Evolutionary conservation across 2,329 filamentous ascomycete species (phyloP).

Genomic region (Lecanicillium sp.): DNA sequence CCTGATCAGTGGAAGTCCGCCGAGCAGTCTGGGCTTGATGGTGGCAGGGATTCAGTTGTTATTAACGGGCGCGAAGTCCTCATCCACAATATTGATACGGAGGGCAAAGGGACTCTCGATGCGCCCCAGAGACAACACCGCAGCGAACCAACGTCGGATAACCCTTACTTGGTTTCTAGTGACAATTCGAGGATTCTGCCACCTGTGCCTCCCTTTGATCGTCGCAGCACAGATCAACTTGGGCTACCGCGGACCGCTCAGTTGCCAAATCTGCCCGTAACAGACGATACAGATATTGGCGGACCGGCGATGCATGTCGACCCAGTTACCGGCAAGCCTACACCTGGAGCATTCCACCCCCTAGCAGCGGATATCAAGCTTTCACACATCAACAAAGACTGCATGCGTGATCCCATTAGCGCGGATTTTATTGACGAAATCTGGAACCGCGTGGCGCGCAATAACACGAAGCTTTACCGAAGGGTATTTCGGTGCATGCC

Average conservation of each 20-base stretch:
- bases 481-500: slow-evolving; percentile 96
- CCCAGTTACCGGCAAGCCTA: slow-evolving; percentile 38
- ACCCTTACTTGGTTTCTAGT: slow-evolving; percentile 22
- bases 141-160: slow-evolving; percentile 21
- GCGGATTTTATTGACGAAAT: slow-evolving; percentile 77
- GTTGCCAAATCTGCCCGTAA: slow-evolving; percentile 59
- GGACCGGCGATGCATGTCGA: slow-evolving; percentile 58
- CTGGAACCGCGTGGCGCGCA: slow-evolving; percentile 81
- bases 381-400: slow-evolving; percentile 75
- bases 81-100: slow-evolving; percentile 52
- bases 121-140: slow-evolving; percentile 37
- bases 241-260: slow-evolving; percentile 63
- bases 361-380: slow-evolving; percentile 61
- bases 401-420: slow-evolving; percentile 86
- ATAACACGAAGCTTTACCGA: slow-evolving; percentile 92
- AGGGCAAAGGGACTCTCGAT: slow-evolving; percentile 54
- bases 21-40: slow-evolving; percentile 50
- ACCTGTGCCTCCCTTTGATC: slow-evolving; percentile 47
- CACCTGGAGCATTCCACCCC: slow-evolving; percentile 38
- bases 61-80: slow-evolving; percentile 65
- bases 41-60: slow-evolving; percentile 64
- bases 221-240: slow-evolving; percentile 57
- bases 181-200: slow-evolving; percentile 44
- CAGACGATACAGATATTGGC: slow-evolving; percentile 77
- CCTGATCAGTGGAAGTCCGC: slow-evolving; percentile 66